Conservation (phyloP, 2,329 filamentous ascomycete genomes). For the Fusarium albosuccineum region DNA sequence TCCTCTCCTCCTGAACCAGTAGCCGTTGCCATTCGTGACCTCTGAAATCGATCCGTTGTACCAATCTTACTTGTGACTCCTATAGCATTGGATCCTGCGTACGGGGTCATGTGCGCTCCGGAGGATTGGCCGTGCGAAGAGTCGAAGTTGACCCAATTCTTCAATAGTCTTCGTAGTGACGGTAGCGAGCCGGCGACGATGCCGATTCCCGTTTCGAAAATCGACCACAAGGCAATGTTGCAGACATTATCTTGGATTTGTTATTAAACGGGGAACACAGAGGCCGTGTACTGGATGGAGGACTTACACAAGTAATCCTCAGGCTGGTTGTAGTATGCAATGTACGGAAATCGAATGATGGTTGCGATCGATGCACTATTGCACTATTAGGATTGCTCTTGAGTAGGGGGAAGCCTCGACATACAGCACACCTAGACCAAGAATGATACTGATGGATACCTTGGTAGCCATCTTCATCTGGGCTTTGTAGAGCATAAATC, state of each 20-base stretch:
- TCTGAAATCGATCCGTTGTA: neutral
- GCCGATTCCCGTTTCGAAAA: neutral
- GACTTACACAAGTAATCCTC: neutral
- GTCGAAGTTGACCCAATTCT: neutral
- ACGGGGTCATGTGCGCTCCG: neutral
- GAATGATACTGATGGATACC: conserved; percentile 14
- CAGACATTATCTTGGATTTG: neutral
- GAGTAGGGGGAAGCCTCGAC: neutral
- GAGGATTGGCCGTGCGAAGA: neutral
- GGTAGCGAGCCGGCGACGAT: neutral
- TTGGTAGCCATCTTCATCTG: conserved; percentile 11
- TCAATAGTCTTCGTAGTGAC: neutral
- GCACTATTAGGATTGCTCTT: neutral
- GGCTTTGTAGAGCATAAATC: conserved; percentile 18
- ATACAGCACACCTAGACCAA: conserved; percentile 12
- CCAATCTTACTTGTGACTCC: conserved; percentile 4
- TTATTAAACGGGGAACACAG: neutral
- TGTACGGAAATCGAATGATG: neutral
- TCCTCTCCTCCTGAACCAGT: neutral
- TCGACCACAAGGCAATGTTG: neutral
- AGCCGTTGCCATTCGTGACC: neutral
- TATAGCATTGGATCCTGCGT: neutral
- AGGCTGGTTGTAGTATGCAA: neutral
- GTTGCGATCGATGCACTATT: neutral
- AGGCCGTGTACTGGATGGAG: neutral